A percentile compares a stretch with the other conserved stretches of the same genome.
Evolutionary conservation across 345 rosid genomes (phyloP).

Genomic region (Balakata baccata): DNA sequence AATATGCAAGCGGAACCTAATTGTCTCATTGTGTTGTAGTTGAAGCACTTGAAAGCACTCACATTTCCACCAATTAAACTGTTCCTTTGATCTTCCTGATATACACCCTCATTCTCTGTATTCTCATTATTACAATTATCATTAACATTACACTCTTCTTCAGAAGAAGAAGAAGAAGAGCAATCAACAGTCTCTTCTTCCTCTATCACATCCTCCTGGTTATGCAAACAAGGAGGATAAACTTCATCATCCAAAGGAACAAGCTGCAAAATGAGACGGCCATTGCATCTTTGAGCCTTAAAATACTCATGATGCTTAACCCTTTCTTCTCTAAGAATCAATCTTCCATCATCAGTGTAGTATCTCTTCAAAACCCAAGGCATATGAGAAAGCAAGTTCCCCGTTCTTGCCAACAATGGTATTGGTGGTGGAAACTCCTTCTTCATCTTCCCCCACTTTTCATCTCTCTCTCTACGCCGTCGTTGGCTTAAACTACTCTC

Average conservation of each 20-base stretch:
- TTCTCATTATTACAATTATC: no score
- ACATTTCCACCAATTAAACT: conserved; percentile 12
- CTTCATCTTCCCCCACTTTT: conserved; percentile 23
- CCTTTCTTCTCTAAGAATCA: conserved; percentile 59
- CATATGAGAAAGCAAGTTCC: conserved; percentile 47
- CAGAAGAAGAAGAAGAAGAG: no score
- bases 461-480: conserved; percentile 1
- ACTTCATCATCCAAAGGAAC: conserved; percentile 42
- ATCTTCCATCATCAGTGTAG: conserved; percentile 61
- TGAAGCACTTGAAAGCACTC: conserved; percentile 27
- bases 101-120: neutral
- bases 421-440: conserved; percentile 72
- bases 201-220: neutral
- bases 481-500: neutral
- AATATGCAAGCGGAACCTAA: conserved; percentile 28
- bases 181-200: neutral
- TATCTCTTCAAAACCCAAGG: conserved; percentile 61
- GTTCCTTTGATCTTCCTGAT: conserved; percentile 9
- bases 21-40: conserved; percentile 19
- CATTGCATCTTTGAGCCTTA: conserved; percentile 54
- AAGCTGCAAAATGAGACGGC: conserved; percentile 69
- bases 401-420: conserved; percentile 54
- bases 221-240: neutral
- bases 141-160: neutral
- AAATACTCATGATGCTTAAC: conserved; percentile 67